A percentile compares a stretch with the other conserved stretches of the same genome.
Evolutionary conservation across 805 yeast species (phyloP).

Genomic region (Yarrowia sp.): DNA sequence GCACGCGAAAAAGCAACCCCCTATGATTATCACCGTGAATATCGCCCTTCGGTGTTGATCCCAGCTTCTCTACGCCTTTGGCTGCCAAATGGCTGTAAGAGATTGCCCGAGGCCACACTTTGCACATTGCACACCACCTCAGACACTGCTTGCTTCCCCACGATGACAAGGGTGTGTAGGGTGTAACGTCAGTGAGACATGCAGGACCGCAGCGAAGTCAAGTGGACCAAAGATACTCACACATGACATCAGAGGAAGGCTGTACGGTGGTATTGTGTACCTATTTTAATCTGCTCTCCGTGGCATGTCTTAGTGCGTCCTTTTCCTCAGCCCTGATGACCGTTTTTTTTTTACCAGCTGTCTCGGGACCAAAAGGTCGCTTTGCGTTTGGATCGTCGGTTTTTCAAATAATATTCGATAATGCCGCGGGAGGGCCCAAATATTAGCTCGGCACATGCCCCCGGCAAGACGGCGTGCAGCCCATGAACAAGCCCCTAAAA

Average conservation of each 20-base stretch:
- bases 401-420: slow-evolving; percentile 4
- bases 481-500: no score
- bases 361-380: not conserved
- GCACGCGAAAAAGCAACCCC: not conserved
- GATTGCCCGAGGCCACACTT: no score
- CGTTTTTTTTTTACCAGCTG: not conserved
- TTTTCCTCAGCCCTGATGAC: not conserved
- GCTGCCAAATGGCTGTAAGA: no score
- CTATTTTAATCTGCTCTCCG: no score
- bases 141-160: not conserved
- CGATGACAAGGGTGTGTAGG: slow-evolving; percentile 1
- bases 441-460: not conserved
- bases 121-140: no score
- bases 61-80: no score
- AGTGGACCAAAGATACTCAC: no score
- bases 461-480: no score
- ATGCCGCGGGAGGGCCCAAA: not conserved
- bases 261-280: no score
- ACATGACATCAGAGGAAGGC: no score
- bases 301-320: not conserved
- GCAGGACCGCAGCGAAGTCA: not conserved
- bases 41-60: no score
- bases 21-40: no score
- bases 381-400: not conserved
- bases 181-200: slow-evolving; percentile 13